These are phyloP conservation scores for Amylostereum areolatum DNA, from an alignment of 1,284 basidiomycete genomes.

Conservation along the genomic window DNA sequence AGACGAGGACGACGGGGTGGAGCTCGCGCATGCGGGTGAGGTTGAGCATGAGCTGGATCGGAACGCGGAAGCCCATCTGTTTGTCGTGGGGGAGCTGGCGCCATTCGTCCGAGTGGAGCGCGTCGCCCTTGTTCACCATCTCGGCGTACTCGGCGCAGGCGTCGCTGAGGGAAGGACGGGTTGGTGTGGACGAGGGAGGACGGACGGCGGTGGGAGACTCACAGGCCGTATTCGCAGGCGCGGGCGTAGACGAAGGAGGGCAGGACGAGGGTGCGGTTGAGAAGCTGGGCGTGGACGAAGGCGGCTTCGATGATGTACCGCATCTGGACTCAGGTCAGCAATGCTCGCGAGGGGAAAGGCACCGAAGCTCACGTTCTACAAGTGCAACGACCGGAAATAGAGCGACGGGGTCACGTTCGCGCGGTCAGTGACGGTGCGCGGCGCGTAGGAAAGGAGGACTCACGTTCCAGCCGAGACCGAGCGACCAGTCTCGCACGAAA, in stretches of 20 bases:
- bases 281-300: conserved; percentile 28
- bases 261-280: conserved; percentile 31
- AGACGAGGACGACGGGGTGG: conserved; percentile 27
- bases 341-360: no score
- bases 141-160: neutral
- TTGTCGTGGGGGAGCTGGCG: conserved; percentile 26
- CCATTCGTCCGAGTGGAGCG: conserved; percentile 22
- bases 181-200: neutral
- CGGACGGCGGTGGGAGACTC: no score
- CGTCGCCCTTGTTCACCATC: neutral
- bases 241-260: conserved; percentile 36
- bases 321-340: conserved; percentile 18
- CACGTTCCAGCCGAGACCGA: conserved; percentile 33
- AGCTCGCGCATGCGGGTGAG: conserved; percentile 29
- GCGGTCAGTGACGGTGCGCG: no score
- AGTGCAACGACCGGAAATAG: no score
- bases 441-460: no score
- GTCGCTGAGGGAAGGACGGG: conserved; percentile 8
- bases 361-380: conserved; percentile 26
- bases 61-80: conserved; percentile 30
- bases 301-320: conserved; percentile 35
- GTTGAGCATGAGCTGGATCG: conserved; percentile 31
- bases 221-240: conserved; percentile 30
- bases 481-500: conserved; percentile 30
- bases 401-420: no score